Percentiles rank a stretch among this genome's conserved stretches.
Evolutionary conservation across 2,329 filamentous ascomycete genomes (phyloP).

Genomic region (Penicillium sp.): DNA sequence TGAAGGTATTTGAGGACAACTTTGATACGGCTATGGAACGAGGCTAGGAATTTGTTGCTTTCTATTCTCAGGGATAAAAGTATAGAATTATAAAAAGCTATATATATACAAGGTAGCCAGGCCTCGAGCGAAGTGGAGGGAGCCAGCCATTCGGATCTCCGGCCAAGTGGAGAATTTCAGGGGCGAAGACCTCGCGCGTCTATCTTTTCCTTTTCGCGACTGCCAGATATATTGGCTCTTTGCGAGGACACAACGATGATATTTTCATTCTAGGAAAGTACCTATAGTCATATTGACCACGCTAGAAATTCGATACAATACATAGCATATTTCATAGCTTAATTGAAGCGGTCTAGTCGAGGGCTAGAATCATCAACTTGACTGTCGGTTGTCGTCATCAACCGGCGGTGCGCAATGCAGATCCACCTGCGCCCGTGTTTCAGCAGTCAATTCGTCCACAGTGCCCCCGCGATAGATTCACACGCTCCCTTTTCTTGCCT

Average conservation of each 20-base stretch:
- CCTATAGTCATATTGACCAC: not conserved
- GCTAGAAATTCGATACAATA: not conserved
- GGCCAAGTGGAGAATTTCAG: not conserved
- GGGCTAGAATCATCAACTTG: not conserved
- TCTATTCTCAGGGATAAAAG: too few species aligned
- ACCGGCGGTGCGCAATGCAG: conserved; percentile 3
- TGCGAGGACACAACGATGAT: not conserved
- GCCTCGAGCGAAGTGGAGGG: not conserved
- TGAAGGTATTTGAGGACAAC: too few species aligned
- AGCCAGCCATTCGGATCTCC: not conserved
- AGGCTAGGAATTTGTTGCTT: too few species aligned
- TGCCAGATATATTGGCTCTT: not conserved
- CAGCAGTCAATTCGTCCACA: conserved; percentile 9
- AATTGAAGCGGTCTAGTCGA: not conserved
- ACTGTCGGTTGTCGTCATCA: conserved; percentile 8
- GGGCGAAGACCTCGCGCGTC: not conserved
- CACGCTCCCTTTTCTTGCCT: not conserved
- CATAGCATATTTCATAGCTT: not conserved
- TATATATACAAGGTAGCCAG: not conserved
- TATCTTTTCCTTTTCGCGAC: not conserved
- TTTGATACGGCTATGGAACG: too few species aligned
- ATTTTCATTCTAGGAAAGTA: not conserved
- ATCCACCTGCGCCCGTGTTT: conserved; percentile 7
- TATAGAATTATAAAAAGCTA: not conserved
- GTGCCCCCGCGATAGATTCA: not conserved